Base-by-base conservation (phyloP, 2,329 filamentous ascomycete genomes). In the Bipolaris sorokiniana region DNA sequence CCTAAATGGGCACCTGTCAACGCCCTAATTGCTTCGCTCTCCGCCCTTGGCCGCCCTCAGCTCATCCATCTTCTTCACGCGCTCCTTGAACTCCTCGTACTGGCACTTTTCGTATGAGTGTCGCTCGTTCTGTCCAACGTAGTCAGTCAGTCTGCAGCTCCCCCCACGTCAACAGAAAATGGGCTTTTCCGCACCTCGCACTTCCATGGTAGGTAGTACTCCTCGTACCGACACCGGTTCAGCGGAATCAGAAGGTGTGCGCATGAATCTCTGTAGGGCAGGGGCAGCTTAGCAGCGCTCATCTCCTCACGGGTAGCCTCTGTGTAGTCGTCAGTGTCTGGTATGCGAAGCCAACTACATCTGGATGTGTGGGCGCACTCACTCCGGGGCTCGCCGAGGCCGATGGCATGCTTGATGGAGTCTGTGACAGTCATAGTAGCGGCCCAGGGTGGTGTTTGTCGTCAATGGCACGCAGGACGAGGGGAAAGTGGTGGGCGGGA, bases 81-180 rank as follows among this genome's bases (percentile, higher is more conserved):
- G 88, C 85, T 94, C 92, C 88, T 97, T 97, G 85, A 99, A 99
- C 78, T 98, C 95, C 65, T 90, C 90, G 80, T 99, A 99, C 76
- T 99, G 95, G 86, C 95, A 99, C 80, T 98, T 98, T 78, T 99
- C 95, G 84, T 99, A 99, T 74, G 88, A 90, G 81, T 99, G 95
- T 83, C 95, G 86, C 84, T 99, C 95, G 78, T 92, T 88, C 95
- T 98, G 75, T 58, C 16, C 7, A n/a, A 22, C 10, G 20, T 1
- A 3, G 59, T 74, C 53, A 72, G 68, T 57, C 49, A 3, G 22
- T 42, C 36, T 33, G n/a, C 48, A 26, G 16, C 7, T 38, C 3
- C 22, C 33, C 51, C 22, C 44, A 22, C 34, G 20, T 48, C 1
- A 16, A 13, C 13, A 3, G 22, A 6, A n/a, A 48, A 48, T 18